Evolutionary conservation across 805 yeast genomes (phyloP), one percentile per base, ranked within the genome.

Genomic region (Metschnikowia lachancei): DNA sequence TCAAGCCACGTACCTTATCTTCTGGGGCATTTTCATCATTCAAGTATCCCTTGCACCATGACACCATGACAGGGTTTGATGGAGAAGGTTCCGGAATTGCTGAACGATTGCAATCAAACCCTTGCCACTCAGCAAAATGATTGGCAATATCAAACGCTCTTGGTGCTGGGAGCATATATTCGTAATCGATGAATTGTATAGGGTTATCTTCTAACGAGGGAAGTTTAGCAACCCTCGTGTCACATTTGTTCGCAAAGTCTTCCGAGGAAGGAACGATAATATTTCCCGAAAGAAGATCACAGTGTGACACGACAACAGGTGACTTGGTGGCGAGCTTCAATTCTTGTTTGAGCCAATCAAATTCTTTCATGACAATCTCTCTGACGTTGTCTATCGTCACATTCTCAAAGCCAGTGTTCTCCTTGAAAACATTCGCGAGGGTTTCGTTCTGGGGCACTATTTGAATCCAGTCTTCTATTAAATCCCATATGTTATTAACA

Each of bases 51-150:
- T 63, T 62, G 32, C 81, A 77, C 92, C 92, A 85, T 26, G 63
- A 62, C 3, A 77, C 67, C 59, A 84, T 63, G 1, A 72, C 64
- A 1, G 65, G 65, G 52, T 81, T 79, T 2, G 58, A 46, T 8
- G 49, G 51, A 0, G 69, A 47, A 1, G 86, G 85, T 7, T 62
- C 58, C 0, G 89, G 89, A 33, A 85, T 82, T 8, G 76, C 75
- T 11, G 71, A 61, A 19, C 76, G 72, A 53, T 82, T 81, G 61
- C 94, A 86, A 51, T 82, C 81, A 55, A 84, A 85, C 2, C 94
- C 94, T 61, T 85, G 94, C 89, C 91, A 83, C 60, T 83, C 90
- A 60, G 82, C 81, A 52, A 83, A 78, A 62, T 83, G 90, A 54
- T 83, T 83, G 12, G 89, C 84, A 18, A 84, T 81, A 58, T 83